These are phyloP conservation scores for Suillus brevipes DNA, from an alignment of 768 basidiomycete species.

Conservation along the genomic window DNA sequence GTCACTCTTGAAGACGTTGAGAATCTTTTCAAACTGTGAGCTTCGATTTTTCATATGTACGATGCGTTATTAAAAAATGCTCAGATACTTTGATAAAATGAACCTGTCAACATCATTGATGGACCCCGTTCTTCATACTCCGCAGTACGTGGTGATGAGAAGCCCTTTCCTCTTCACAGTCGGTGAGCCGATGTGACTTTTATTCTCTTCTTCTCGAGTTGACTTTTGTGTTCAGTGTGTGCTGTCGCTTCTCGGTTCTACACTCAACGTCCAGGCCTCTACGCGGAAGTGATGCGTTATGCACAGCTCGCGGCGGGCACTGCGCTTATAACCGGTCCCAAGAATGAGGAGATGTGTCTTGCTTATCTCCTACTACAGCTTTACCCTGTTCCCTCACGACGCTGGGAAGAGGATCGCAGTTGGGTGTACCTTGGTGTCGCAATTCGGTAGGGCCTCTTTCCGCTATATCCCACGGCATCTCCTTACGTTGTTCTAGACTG, in stretches of 20 bases:
- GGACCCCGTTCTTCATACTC: constrained; percentile 82
- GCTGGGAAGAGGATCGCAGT: constrained; percentile 88
- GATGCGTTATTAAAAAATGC: constrained; percentile 9
- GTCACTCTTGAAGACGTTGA: constrained; percentile 69
- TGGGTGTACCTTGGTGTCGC: constrained; percentile 91
- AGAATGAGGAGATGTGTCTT: constrained; percentile 81
- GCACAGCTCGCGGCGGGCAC: constrained; percentile 77
- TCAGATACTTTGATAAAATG: constrained; percentile 76
- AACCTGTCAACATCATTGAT: constrained; percentile 77
- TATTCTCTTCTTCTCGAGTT: constrained; percentile 9
- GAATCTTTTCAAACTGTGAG: constrained; percentile 70
- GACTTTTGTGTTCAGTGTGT: constrained; percentile 57
- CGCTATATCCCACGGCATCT: not conserved
- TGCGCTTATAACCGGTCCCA: constrained; percentile 72
- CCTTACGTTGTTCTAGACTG: constrained; percentile 48
- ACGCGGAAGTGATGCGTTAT: constrained; percentile 68
- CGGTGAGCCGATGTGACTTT: constrained; percentile 49
- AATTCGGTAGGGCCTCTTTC: constrained; percentile 59
- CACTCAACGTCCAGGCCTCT: constrained; percentile 65
- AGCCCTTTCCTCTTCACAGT: constrained; percentile 93
- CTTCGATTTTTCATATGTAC: not conserved
- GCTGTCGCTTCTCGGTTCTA: constrained; percentile 87
- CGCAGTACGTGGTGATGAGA: constrained; percentile 75
- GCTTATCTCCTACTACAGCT: constrained; percentile 82
- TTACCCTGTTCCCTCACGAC: constrained; percentile 69